Evolutionary conservation across 139 green algal species (phyloP), one percentile per base, ranked within the genome.

Genomic region (Tetradesmus lagerheimii): DNA sequence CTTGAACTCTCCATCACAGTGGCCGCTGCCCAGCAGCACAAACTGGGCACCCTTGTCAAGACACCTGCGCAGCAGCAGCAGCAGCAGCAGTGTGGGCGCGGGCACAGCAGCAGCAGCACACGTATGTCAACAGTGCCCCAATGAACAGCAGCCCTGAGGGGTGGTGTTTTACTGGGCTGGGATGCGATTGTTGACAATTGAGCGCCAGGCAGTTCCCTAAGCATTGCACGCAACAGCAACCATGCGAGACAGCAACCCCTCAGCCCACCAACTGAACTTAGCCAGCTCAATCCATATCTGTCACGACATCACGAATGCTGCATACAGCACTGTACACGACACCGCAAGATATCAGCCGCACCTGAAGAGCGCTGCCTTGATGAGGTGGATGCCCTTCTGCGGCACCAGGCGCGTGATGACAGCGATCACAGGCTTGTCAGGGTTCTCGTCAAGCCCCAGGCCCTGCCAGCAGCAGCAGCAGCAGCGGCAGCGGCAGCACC

Each of bases 381-480:
- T 99, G 34, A 99, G 95, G 89, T 98, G 96, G 81, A 99, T 97
- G 89, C 98, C 98, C 92, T 98, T 98, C 86, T 98, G 96, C 29
- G 97, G 95, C 66, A 99, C 98, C 35, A 99, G 95, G 0, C 98
- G 94, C 3, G 95, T 97, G 77, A 99, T 94, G 53, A 97, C 97
- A 16, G 95, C 95, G 27, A 99, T 94, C 71, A 99, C 92, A 1
- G 98, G 98, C 91, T 96, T 96, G n/a, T 81, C 34, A 18, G 95
- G 92, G 81, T 96, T 94, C 41, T 95, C 93, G 0, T 89, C 80
- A 85, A 99, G 87, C 29, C 98, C 98, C 78, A 99, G 93, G 6
- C 97, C 97, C 91, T 91, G 88, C 12, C 50, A 64, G 50, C 50
- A 64, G 50, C 50, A 64, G 50, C 50, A 64, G 50, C 50, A 64